Evolutionary conservation across 2,329 filamentous ascomycete species (phyloP).

Genomic region (Botrytis fragariae): DNA sequence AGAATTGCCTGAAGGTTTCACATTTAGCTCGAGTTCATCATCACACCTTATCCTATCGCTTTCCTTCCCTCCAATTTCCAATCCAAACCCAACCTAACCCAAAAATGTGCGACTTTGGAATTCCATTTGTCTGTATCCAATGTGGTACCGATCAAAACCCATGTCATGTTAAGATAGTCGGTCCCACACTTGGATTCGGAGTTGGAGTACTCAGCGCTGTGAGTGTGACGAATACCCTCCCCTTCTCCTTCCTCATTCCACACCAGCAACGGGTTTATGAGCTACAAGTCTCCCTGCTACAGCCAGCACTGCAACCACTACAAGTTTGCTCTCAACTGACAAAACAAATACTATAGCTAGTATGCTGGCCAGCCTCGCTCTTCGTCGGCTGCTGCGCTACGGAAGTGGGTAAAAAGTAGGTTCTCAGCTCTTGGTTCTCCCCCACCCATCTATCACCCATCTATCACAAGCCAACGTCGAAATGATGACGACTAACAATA

Average conservation of each 20-base stretch:
- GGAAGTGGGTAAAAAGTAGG: constrained; percentile 52
- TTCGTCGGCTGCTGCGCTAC: constrained; percentile 57
- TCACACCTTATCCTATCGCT: background rate
- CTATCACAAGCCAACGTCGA: background rate
- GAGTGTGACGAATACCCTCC: constrained; percentile 32
- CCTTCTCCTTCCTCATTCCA: background rate
- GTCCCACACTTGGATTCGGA: constrained; percentile 50
- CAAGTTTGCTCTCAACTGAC: background rate
- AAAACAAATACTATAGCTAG: constrained; percentile 40
- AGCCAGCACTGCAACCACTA: no score
- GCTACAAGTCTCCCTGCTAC: background rate
- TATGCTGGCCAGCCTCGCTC: constrained; percentile 55
- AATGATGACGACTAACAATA: background rate
- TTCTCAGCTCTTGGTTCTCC: constrained; percentile 12
- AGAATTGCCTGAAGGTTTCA: background rate
- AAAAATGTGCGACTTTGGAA: constrained; percentile 19
- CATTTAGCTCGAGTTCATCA: background rate
- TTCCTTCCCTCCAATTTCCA: background rate
- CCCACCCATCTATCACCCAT: background rate
- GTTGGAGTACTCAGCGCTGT: constrained; percentile 50
- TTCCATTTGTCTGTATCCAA: constrained; percentile 36
- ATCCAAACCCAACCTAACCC: background rate
- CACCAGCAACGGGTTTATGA: background rate
- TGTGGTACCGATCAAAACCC: constrained; percentile 56
- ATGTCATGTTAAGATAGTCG: constrained; percentile 55